phyloP scores from a whole-genome alignment of 441 rosid genomes.

The Bocquillonia castaneifolia region DNA sequence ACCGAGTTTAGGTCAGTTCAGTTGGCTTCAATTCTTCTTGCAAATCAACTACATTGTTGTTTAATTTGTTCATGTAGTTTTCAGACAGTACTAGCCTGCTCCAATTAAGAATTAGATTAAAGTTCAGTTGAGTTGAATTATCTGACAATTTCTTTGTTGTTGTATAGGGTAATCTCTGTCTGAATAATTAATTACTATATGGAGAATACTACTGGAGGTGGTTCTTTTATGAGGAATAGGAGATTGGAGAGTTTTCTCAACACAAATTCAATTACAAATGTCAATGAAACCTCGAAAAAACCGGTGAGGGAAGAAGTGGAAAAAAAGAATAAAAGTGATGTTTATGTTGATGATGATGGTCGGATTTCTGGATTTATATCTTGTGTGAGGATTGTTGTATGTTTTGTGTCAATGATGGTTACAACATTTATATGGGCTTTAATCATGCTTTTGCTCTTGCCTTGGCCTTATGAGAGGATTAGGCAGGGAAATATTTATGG shows the following conservation, averaged over 20 bases:
- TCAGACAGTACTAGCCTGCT: neutral
- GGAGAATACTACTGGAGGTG: constrained; percentile 30
- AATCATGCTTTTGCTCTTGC: constrained; percentile 40
- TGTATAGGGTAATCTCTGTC: constrained; percentile 17
- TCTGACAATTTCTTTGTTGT: neutral
- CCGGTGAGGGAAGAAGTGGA: constrained; percentile 18
- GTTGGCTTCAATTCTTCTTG: constrained; percentile 6
- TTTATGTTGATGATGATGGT: constrained; percentile 39
- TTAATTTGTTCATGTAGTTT: neutral
- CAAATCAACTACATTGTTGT: neutral
- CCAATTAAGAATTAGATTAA: neutral
- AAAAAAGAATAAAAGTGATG: constrained; percentile 12
- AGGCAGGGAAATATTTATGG: constrained; percentile 53
- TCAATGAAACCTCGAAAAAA: constrained; percentile 19
- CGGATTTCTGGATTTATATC: constrained; percentile 38
- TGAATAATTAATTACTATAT: constrained; percentile 22
- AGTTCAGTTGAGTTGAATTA: neutral
- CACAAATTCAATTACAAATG: constrained; percentile 26
- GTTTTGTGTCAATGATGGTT: constrained; percentile 47
- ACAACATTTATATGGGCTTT: constrained; percentile 44
- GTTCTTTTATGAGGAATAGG: constrained; percentile 40
- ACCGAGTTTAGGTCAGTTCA: neutral
- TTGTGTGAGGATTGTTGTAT: constrained; percentile 38
- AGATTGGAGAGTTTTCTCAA: constrained; percentile 40
- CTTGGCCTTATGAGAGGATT: constrained; percentile 48